Conservation (phyloP, 371 early-diverging fungal genomes). For the Conidiobolus incongruus region DNA sequence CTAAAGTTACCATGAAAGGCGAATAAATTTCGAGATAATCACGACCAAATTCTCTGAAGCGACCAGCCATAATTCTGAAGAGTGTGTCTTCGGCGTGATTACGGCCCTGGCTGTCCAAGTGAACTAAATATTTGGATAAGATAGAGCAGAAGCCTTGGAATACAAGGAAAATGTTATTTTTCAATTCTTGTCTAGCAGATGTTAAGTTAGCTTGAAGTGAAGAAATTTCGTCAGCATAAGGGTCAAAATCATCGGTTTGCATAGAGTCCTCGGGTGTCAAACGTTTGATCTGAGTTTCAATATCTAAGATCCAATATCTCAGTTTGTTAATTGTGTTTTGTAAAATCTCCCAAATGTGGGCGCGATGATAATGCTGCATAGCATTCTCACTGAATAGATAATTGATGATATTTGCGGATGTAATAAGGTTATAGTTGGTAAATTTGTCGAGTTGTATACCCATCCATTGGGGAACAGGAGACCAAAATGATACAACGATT, state of each 20-base stretch:
- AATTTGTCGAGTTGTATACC: slow-evolving; percentile 77
- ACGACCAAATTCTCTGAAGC: slow-evolving; percentile 1
- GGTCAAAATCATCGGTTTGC: background rate
- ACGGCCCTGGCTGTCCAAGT: background rate
- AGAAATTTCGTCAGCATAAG: background rate
- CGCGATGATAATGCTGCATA: background rate
- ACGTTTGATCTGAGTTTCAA: background rate
- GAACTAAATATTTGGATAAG: background rate
- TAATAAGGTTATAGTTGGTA: slow-evolving; percentile 76
- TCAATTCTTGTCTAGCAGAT: background rate
- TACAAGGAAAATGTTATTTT: background rate
- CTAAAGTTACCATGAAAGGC: no score
- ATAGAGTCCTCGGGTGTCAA: background rate
- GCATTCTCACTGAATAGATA: slow-evolving; percentile 36
- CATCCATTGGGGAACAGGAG: slow-evolving; percentile 54
- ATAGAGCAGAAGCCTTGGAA: background rate
- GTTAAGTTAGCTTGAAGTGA: background rate
- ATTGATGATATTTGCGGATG: slow-evolving; percentile 48
- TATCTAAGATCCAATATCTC: background rate
- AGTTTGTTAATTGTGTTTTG: background rate
- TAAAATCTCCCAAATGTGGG: slow-evolving; percentile 2
- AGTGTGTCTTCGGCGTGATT: background rate
- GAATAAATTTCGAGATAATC: no score
- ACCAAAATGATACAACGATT: slow-evolving; percentile 65
- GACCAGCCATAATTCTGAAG: background rate